Evolutionary conservation across 345 rosid species (phyloP).

Genomic region (Murraya paniculata): DNA sequence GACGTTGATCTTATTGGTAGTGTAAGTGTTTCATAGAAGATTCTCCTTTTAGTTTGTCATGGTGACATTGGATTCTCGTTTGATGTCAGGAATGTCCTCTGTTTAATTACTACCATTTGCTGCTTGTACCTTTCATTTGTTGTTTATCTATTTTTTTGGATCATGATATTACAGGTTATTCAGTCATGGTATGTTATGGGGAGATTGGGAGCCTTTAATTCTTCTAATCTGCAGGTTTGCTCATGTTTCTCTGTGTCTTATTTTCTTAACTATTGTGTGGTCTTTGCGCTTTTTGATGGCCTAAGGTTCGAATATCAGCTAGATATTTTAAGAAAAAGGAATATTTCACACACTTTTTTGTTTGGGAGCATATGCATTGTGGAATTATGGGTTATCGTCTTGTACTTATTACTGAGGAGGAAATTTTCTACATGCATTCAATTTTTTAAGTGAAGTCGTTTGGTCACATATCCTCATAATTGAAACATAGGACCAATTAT

Average conservation of each 20-base stretch:
- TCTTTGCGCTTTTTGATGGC: not conserved
- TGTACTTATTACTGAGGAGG: not conserved
- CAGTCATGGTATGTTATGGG: slow-evolving; percentile 99
- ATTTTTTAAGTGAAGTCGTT: not conserved
- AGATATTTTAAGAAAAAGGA: no score
- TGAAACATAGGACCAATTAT: not conserved
- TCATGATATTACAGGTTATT: slow-evolving; percentile 52
- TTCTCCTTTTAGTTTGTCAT: slow-evolving; percentile 14
- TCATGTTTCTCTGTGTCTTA: slow-evolving; percentile 1
- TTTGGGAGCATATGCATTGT: not conserved
- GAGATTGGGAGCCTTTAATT: slow-evolving; percentile 86
- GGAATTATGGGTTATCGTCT: not conserved
- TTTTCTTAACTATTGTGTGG: slow-evolving; percentile 1
- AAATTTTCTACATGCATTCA: not conserved
- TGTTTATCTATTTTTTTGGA: not conserved
- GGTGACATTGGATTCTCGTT: slow-evolving; percentile 3
- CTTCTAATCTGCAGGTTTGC: slow-evolving; percentile 87
- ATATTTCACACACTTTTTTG: not conserved
- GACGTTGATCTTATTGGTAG: slow-evolving; percentile 84
- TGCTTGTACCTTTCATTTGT: not conserved
- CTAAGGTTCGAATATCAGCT: not conserved
- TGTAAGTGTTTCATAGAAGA: slow-evolving; percentile 35
- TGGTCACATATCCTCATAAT: not conserved
- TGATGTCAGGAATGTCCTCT: not conserved
- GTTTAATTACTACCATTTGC: not conserved